Evolutionary conservation across 2,329 filamentous ascomycete species (phyloP).

Genomic region (Monosporascus sp.): DNA sequence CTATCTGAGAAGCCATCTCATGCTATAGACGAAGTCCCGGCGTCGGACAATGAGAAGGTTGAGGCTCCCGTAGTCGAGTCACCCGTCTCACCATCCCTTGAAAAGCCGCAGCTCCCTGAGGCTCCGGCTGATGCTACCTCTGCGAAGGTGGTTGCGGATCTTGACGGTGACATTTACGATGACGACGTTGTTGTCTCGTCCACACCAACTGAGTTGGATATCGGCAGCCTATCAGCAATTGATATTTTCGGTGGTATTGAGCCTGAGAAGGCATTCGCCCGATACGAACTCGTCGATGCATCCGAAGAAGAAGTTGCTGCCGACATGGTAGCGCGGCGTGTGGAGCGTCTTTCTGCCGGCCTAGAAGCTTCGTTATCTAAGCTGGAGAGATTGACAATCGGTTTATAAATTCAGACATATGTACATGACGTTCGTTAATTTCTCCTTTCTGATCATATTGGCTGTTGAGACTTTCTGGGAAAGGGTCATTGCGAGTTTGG

Average conservation of each 20-base stretch:
- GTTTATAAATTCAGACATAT: conserved; percentile 16
- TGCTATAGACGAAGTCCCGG: conserved; percentile 42
- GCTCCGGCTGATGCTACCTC: conserved; percentile 21
- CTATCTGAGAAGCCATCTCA: conserved; percentile 68
- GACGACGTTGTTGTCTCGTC: conserved; percentile 34
- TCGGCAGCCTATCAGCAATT: conserved; percentile 34
- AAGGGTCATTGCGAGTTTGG: neutral
- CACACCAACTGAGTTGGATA: conserved; percentile 35
- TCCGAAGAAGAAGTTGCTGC: conserved; percentile 43
- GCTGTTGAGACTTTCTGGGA: neutral
- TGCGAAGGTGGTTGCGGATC: conserved; percentile 21
- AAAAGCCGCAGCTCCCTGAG: conserved; percentile 28
- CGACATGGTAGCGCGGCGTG: conserved; percentile 41
- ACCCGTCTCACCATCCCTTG: conserved; percentile 25
- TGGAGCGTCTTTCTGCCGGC: conserved; percentile 43
- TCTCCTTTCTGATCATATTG: neutral
- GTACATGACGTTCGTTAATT: neutral
- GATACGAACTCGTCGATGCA: conserved; percentile 60
- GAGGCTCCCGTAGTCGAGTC: conserved; percentile 50
- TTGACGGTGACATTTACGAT: conserved; percentile 56
- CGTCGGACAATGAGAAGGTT: conserved; percentile 48
- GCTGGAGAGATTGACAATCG: conserved; percentile 31
- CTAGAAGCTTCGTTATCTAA: conserved; percentile 31
- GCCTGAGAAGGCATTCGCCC: conserved; percentile 58
- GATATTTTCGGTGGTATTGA: conserved; percentile 50